These are phyloP conservation scores for Spizellomyces sp. DNA, from an alignment of 192 early-diverging fungal genomes.

Conservation along the genomic window DNA sequence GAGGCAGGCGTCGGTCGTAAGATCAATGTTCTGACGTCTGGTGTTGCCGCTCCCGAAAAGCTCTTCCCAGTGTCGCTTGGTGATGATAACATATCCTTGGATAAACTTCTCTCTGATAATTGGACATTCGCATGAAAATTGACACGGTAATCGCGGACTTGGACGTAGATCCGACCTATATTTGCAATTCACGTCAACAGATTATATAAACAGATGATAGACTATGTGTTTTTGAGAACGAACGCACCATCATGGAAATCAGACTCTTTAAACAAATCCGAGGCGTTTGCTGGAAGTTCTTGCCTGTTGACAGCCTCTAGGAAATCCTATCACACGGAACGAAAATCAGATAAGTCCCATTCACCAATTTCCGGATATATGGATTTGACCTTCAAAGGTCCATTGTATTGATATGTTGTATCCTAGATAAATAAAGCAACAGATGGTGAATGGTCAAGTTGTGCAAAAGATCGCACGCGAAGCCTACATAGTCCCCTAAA, in stretches of 20 bases:
- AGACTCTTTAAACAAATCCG: slow-evolving; percentile 18
- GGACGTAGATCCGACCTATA: slow-evolving; percentile 18
- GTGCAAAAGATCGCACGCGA: background rate
- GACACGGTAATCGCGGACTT: slow-evolving; percentile 29
- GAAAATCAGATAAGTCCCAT: too few species aligned
- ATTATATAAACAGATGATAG: background rate
- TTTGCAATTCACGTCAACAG: background rate
- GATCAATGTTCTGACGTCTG: slow-evolving; percentile 15
- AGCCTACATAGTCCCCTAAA: slow-evolving; percentile 13
- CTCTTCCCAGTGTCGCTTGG: background rate
- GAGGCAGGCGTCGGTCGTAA: slow-evolving; percentile 14
- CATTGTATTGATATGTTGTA: slow-evolving; percentile 30
- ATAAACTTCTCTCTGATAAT: background rate
- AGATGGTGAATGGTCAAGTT: background rate
- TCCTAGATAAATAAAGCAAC: slow-evolving; percentile 5
- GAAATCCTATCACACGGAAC: slow-evolving; percentile 2
- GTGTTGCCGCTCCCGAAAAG: background rate
- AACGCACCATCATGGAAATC: slow-evolving; percentile 25
- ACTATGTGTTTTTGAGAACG: too few species aligned
- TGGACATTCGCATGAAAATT: slow-evolving; percentile 5
- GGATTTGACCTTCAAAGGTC: slow-evolving; percentile 23
- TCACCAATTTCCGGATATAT: too few species aligned
- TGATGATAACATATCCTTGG: background rate
- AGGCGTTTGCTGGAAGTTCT: slow-evolving; percentile 14
- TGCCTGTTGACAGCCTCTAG: slow-evolving; percentile 38